These are phyloP conservation scores for Aegilops tauschii DNA, from an alignment of 176 grass and related monocot species.

Conservation along the genomic window DNA sequence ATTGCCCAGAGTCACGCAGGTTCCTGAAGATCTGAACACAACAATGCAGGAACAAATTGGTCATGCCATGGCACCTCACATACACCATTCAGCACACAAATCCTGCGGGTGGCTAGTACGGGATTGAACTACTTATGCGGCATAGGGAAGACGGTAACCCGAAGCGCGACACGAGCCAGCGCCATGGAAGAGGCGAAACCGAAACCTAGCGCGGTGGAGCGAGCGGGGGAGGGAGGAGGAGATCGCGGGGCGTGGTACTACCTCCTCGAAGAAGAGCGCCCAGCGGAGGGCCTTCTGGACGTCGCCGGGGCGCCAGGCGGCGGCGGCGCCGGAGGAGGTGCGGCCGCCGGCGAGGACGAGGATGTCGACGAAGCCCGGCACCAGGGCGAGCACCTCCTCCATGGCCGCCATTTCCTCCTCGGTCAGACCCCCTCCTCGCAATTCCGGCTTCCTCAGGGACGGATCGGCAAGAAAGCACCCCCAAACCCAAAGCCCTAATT, in stretches of 20 bases:
- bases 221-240: not conserved
- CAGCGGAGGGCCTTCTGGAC: conserved; percentile 55
- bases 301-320: conserved; percentile 45
- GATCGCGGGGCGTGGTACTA: not conserved
- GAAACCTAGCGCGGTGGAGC: not conserved
- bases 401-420: conserved; percentile 43
- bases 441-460: conserved; percentile 18
- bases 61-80: not conserved
- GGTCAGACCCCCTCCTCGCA: not conserved
- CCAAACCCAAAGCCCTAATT: not conserved
- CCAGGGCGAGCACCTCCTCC: conserved; percentile 45
- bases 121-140: not conserved
- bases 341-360: conserved; percentile 71
- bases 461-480: not conserved
- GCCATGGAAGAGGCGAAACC: not conserved
- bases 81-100: not conserved
- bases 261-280: conserved; percentile 79
- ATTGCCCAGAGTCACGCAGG: conserved; percentile 43
- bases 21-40: conserved; percentile 55
- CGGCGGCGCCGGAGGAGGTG: conserved; percentile 46
- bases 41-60: conserved; percentile 14
- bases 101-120: not conserved
- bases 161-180: not conserved
- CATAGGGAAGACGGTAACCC: not conserved
- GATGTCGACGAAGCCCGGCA: conserved; percentile 74